These are phyloP conservation scores for Dalbergia cochinchinensis DNA, from an alignment of 306 rosid genomes.

Conservation along the genomic window DNA sequence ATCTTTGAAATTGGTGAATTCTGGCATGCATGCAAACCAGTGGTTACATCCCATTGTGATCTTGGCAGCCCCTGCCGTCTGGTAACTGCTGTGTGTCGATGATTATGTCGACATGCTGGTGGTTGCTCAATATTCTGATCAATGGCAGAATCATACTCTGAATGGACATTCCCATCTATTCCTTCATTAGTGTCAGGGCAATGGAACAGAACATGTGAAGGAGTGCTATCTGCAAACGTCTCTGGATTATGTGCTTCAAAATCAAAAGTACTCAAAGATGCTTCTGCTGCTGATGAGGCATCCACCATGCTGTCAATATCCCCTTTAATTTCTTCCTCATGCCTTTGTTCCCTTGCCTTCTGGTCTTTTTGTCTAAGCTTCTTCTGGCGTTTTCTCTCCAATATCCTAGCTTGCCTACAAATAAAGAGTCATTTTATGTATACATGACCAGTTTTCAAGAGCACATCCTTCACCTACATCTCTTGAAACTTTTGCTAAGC, in stretches of 20 bases:
- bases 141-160: conserved; percentile 45
- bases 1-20: conserved; percentile 59
- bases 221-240: conserved; percentile 46
- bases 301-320: conserved; percentile 46
- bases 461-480: conserved; percentile 14
- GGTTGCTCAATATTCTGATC: conserved; percentile 59
- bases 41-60: conserved; percentile 50
- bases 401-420: conserved; percentile 74
- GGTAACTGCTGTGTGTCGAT: conserved; percentile 38
- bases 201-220: conserved; percentile 48
- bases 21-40: conserved; percentile 52
- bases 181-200: conserved; percentile 54
- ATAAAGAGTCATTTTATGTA: conserved; percentile 29
- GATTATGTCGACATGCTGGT: conserved; percentile 49
- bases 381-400: conserved; percentile 80
- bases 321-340: conserved; percentile 49
- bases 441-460: conserved; percentile 7
- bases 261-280: conserved; percentile 53
- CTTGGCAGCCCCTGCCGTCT: conserved; percentile 58
- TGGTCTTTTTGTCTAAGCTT: conserved; percentile 85
- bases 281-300: conserved; percentile 52
- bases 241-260: conserved; percentile 48
- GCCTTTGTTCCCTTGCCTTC: conserved; percentile 63
- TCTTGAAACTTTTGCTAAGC: conserved; percentile 23
- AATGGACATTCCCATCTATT: conserved; percentile 46